Evolutionary conservation across 108 stramenopile species (phyloP).

Genomic region (Skeletonema grethae): DNA sequence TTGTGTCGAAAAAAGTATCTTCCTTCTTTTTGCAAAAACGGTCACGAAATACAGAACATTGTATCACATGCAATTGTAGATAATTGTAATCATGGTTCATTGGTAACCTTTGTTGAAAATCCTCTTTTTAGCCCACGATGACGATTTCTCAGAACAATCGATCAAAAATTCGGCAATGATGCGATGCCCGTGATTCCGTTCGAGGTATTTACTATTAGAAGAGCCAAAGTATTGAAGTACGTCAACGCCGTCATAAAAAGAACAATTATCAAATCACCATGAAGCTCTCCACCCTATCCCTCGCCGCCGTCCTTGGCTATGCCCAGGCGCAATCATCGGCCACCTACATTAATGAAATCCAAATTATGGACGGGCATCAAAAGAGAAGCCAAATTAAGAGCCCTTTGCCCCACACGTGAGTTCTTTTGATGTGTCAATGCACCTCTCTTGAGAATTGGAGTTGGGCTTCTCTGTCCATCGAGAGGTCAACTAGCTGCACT

Average conservation of each 20-base stretch:
- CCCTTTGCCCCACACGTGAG: conserved; percentile 50
- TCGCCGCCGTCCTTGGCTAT: conserved; percentile 14
- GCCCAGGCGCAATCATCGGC: not conserved
- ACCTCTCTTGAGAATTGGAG: too few relatives aligned
- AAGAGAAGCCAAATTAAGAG: conserved; percentile 31
- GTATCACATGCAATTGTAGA: too few relatives aligned
- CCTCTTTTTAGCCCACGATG: not conserved
- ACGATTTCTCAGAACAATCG: not conserved
- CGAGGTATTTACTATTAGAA: too few relatives aligned
- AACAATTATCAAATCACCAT: not conserved
- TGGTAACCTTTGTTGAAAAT: not conserved
- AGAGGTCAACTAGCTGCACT: not conserved
- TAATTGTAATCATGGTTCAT: too few relatives aligned
- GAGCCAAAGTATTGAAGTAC: not conserved
- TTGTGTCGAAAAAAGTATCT: too few relatives aligned
- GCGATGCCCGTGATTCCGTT: not conserved
- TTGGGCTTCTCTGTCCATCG: too few relatives aligned
- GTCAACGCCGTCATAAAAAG: not conserved
- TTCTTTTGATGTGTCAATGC: conserved; percentile 1
- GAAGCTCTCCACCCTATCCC: conserved; percentile 11
- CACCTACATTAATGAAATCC: conserved; percentile 42
- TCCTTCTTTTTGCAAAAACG: too few relatives aligned
- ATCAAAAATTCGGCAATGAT: not conserved
- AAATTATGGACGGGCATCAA: conserved; percentile 39
- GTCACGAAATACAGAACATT: too few relatives aligned